Percentiles rank a stretch among this genome's conserved stretches.
These are phyloP conservation scores for Martensiomyces pterosporus DNA, from an alignment of 192 early-diverging fungal genomes.

Conservation along the genomic window DNA sequence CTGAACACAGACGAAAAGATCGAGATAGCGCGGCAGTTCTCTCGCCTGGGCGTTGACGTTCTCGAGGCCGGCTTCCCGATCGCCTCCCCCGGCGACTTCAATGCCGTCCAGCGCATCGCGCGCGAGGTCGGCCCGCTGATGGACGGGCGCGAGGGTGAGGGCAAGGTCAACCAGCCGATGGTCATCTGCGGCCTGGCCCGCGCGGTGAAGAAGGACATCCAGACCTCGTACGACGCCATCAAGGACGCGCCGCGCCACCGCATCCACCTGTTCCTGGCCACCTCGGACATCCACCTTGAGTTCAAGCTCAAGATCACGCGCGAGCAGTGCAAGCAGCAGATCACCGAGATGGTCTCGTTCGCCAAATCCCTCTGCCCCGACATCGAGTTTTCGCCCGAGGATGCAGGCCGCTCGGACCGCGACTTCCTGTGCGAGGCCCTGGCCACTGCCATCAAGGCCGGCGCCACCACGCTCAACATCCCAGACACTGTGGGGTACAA, in stretches of 20 bases:
- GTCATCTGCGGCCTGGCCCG: slow-evolving; percentile 89
- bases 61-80: slow-evolving; percentile 96
- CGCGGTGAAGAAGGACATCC: slow-evolving; percentile 78
- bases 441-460: slow-evolving; percentile 77
- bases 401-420: slow-evolving; percentile 86
- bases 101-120: slow-evolving; percentile 90
- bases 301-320: slow-evolving; percentile 89
- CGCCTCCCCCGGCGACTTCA: slow-evolving; percentile 91
- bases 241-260: slow-evolving; percentile 78
- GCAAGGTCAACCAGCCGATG: slow-evolving; percentile 62
- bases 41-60: slow-evolving; percentile 91
- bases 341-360: slow-evolving; percentile 72
- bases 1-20: slow-evolving; percentile 90
- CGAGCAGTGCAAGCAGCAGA: slow-evolving; percentile 79
- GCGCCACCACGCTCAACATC: slow-evolving; percentile 93
- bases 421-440: slow-evolving; percentile 85
- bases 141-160: slow-evolving; percentile 71
- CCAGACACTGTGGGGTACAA: slow-evolving; percentile 99
- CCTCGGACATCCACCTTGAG: slow-evolving; percentile 93
- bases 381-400: slow-evolving; percentile 94
- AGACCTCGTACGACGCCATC: slow-evolving; percentile 86
- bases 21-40: slow-evolving; percentile 89
- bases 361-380: slow-evolving; percentile 78
- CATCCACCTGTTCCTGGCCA: slow-evolving; percentile 94
- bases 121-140: slow-evolving; percentile 84